phyloP scores from a whole-genome alignment of 2,329 filamentous ascomycete species.

The Cucurbitaria berberidis region DNA sequence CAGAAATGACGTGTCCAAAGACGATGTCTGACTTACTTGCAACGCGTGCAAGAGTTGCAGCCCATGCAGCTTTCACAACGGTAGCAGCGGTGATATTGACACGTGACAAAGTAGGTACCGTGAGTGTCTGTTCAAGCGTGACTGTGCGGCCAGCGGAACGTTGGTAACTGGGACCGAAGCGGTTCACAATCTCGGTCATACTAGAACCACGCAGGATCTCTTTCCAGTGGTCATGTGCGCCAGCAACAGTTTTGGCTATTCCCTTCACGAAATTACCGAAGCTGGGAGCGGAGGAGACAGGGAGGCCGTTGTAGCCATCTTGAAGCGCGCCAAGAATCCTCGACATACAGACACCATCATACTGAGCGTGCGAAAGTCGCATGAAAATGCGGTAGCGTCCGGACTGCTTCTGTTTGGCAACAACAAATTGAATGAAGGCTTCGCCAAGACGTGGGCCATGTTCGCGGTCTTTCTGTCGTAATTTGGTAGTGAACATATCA shows the following conservation, averaged over 20 bases:
- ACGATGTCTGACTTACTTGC: constrained; percentile 50
- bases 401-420: constrained; percentile 39
- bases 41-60: constrained; percentile 47
- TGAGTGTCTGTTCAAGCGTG: constrained; percentile 34
- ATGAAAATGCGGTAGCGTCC: constrained; percentile 41
- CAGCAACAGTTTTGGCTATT: constrained; percentile 34
- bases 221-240: constrained; percentile 42
- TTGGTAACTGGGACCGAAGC: constrained; percentile 42
- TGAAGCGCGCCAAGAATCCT: constrained; percentile 39
- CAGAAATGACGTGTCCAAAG: constrained; percentile 52
- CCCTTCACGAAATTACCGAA: constrained; percentile 42
- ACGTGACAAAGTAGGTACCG: constrained; percentile 25
- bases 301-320: constrained; percentile 41
- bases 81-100: constrained; percentile 51
- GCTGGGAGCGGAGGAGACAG: constrained; percentile 39
- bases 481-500: constrained; percentile 35
- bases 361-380: constrained; percentile 44
- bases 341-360: constrained; percentile 42
- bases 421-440: constrained; percentile 40
- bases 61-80: constrained; percentile 56
- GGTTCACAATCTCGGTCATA: constrained; percentile 44
- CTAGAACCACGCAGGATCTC: constrained; percentile 39
- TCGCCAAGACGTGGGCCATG: constrained; percentile 38
- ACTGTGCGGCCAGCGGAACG: constrained; percentile 38
- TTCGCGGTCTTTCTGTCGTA: constrained; percentile 38